A percentile compares a stretch with the other conserved stretches of the same genome.
Evolutionary conservation across 768 basidiomycete species (phyloP).

Genomic region (Leccinum barrowsii): DNA sequence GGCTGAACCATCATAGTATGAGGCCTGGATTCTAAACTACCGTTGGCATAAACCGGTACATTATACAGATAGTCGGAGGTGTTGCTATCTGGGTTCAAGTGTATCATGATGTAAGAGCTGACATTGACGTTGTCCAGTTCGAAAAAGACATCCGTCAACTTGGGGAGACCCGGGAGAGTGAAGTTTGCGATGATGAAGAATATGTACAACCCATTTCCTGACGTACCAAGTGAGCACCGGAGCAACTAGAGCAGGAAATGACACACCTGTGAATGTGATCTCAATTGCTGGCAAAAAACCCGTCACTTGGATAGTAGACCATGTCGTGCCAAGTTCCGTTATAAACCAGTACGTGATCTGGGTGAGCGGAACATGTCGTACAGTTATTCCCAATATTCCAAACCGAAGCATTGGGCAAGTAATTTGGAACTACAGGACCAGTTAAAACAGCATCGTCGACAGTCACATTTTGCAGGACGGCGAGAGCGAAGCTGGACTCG

Average conservation of each 20-base stretch:
- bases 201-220: conserved; percentile 17
- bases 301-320: neutral
- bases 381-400: conserved; percentile 13
- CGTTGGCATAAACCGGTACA: conserved; percentile 13
- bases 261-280: conserved; percentile 13
- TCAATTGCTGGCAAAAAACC: neutral
- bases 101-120: neutral
- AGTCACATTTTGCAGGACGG: conserved; percentile 12
- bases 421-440: conserved; percentile 8
- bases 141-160: conserved; percentile 6
- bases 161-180: neutral
- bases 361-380: neutral
- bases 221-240: neutral
- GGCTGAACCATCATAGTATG: conserved; percentile 12
- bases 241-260: neutral
- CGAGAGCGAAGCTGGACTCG: neutral
- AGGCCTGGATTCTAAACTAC: neutral
- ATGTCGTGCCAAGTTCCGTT: conserved; percentile 19
- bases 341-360: neutral
- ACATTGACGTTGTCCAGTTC: neutral
- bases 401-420: neutral
- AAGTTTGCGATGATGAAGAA: conserved; percentile 17
- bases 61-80: conserved; percentile 11
- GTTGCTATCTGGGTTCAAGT: neutral
- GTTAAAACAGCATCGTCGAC: conserved; percentile 13